phyloP scores from a whole-genome alignment of 2,329 filamentous ascomycete species.

The Colletotrichum abscissum region DNA sequence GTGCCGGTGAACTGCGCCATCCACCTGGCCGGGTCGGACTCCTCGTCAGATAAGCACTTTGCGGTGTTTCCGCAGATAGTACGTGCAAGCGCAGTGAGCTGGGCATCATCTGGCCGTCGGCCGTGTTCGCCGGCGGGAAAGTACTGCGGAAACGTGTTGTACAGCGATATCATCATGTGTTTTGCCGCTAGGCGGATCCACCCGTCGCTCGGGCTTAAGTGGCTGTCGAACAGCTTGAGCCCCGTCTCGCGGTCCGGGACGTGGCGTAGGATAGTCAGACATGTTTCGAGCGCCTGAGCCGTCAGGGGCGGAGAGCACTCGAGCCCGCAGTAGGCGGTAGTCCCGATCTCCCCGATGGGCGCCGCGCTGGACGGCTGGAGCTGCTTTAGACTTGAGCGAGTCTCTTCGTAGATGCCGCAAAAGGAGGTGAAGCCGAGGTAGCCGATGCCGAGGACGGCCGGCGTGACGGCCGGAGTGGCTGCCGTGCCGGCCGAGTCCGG shows the following conservation, averaged over 20 bases:
- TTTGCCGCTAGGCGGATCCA: constrained; percentile 46
- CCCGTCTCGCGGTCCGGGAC: constrained; percentile 44
- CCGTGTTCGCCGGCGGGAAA: constrained; percentile 38
- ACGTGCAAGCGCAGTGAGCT: constrained; percentile 50
- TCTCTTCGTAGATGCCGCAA: constrained; percentile 54
- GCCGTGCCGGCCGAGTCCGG: constrained; percentile 23
- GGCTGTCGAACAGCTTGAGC: constrained; percentile 37
- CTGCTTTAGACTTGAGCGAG: constrained; percentile 50
- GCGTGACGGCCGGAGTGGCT: constrained; percentile 17
- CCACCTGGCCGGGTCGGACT: constrained; percentile 50
- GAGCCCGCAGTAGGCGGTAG: constrained; percentile 7
- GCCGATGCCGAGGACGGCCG: constrained; percentile 41
- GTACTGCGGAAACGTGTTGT: constrained; percentile 41
- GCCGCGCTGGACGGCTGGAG: constrained; percentile 38
- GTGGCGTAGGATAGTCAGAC: constrained; percentile 49
- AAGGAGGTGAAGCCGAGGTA: constrained; percentile 60
- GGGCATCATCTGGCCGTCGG: constrained; percentile 36
- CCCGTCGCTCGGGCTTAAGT: constrained; percentile 40
- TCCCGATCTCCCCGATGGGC: constrained; percentile 24
- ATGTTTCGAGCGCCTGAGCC: constrained; percentile 45
- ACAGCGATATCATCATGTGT: constrained; percentile 46
- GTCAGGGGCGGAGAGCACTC: constrained; percentile 29
- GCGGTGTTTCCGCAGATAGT: constrained; percentile 52
- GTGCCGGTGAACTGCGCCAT: constrained; percentile 50
- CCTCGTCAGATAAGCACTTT: constrained; percentile 48